phyloP scores from a whole-genome alignment of 495 filamentous ascomycete genomes.

The Eremomyces bilateralis region DNA sequence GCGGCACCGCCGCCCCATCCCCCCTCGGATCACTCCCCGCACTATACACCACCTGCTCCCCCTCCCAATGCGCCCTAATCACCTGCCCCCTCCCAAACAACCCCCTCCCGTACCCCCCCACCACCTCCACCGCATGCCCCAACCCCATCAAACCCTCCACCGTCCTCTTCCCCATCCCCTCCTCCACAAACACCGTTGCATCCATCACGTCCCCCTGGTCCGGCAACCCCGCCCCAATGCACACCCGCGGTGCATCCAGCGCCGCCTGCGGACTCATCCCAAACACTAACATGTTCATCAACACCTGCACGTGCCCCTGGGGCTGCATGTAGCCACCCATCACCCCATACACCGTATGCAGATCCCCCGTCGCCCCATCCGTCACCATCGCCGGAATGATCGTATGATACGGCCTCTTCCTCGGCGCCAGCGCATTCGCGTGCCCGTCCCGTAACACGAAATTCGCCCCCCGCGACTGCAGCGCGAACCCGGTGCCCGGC shows the following conservation, averaged over 20 bases:
- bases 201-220: slow-evolving; percentile 28
- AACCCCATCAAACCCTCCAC: slow-evolving; percentile 39
- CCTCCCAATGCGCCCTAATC: slow-evolving; percentile 53
- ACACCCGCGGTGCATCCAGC: slow-evolving; percentile 73
- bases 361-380: slow-evolving; percentile 39
- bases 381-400: slow-evolving; percentile 91
- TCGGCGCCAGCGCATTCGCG: slow-evolving; percentile 57
- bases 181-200: slow-evolving; percentile 55
- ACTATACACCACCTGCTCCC: slow-evolving; percentile 49
- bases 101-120: slow-evolving; percentile 41
- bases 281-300: slow-evolving; percentile 77
- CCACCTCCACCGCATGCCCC: slow-evolving; percentile 54
- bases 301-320: slow-evolving; percentile 87
- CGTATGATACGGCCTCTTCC: slow-evolving; percentile 91
- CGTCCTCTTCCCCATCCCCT: slow-evolving; percentile 50
- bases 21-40: slow-evolving; percentile 77
- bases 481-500: slow-evolving; percentile 60
- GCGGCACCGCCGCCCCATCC: slow-evolving; percentile 77
- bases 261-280: slow-evolving; percentile 72
- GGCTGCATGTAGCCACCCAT: slow-evolving; percentile 99
- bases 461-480: slow-evolving; percentile 83
- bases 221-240: slow-evolving; percentile 50
- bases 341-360: slow-evolving; percentile 78
- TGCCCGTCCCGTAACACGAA: slow-evolving; percentile 47
- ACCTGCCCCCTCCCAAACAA: slow-evolving; percentile 85